Evolutionary conservation across 2,329 filamentous ascomycete genomes (phyloP).

Genomic region (Aspergillus neotritici): DNA sequence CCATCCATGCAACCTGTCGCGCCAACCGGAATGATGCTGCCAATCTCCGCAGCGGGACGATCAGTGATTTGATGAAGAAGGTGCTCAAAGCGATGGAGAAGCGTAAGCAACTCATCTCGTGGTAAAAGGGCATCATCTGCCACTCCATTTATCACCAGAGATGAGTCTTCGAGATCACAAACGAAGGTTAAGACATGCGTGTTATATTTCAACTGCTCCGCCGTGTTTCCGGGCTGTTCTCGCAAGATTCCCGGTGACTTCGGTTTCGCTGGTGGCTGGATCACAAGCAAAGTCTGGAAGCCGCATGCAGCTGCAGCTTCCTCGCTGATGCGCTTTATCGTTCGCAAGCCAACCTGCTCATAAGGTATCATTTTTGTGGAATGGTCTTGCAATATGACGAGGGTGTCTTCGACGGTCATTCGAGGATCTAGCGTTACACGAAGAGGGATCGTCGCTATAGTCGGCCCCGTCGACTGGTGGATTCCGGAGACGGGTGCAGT

Average conservation of each 20-base stretch:
- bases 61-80: background rate
- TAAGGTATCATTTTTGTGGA: background rate
- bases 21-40: background rate
- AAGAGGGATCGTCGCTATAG: constrained; percentile 5
- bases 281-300: constrained; percentile 3
- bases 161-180: background rate
- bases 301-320: constrained; percentile 1
- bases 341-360: constrained; percentile 2
- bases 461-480: background rate
- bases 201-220: background rate
- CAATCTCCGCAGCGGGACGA: background rate
- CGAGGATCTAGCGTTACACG: background rate
- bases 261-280: background rate
- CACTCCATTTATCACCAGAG: background rate
- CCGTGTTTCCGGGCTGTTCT: background rate
- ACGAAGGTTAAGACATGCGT: background rate
- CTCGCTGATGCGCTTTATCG: background rate
- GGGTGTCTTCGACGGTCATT: background rate
- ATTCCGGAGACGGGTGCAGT: background rate
- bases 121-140: no score
- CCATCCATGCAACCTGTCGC: no score
- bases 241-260: background rate
- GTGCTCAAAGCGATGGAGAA: background rate
- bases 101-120: no score
- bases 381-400: constrained; percentile 1